Evolutionary conservation across 352 stramenopile species (phyloP), one percentile per base, ranked within the genome.

Genomic region (Halophytophthora batemanensis): DNA sequence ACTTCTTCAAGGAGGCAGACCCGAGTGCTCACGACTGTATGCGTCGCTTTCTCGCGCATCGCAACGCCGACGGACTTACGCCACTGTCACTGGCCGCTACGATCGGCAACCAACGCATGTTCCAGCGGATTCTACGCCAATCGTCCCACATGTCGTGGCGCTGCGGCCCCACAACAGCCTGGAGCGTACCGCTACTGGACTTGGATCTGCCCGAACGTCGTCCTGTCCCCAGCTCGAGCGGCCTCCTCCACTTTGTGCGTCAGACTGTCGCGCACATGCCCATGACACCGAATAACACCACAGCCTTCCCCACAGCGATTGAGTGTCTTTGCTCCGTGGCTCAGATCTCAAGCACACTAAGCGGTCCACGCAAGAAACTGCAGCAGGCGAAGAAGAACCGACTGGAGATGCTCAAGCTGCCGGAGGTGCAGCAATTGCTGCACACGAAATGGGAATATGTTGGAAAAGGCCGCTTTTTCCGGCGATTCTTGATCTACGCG

Each of bases 391-490:
- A 82, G 18, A 48, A 67, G 10, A 66, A 64, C 14, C 71, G 76
- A 3, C 54, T 85, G 1, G 69, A 83, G 53, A 78, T 85, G 56
- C 71, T 87, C 14, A 74, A 77, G 40, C 58, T 79, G 13, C 53
- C 74, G 2, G 66, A 84, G 40, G 71, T 87, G 8, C 65, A 76
- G 47, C 60, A 74, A 36, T 42, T 84, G 18, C 48, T 87, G 14
- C 47, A 65, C 31, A 85, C 83, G 40, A 87, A 87, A 28, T 87
- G 71, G 76, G 80, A 87, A 25, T 87, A 81, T 41, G 68, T 83
- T 18, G 76, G 76, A 13, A 71, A 66, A 38, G 33, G 58, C 3
- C 61, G 73, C 3, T 84, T 85, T 35, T 61, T 76, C n/a, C 44
- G 39, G 13, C 64, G 74, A 6, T 50, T 85, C 1, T 50, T 41